These are phyloP conservation scores for Neonectria faginata DNA, from an alignment of 2,329 filamentous ascomycete genomes.

Conservation along the genomic window DNA sequence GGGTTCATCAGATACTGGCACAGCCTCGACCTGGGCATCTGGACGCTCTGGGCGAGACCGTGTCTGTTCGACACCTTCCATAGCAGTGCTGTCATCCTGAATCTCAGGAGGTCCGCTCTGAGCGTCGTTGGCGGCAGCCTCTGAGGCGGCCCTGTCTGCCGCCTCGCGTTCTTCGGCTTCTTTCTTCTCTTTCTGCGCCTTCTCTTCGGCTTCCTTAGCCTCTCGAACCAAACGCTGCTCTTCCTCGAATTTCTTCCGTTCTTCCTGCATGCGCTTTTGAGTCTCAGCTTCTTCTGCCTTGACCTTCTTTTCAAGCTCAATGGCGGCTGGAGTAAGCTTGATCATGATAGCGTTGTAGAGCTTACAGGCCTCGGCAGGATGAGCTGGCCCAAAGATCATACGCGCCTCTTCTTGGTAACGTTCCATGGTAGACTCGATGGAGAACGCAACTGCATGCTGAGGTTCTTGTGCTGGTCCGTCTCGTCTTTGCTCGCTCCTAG, in stretches of 20 bases:
- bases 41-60: slow-evolving; percentile 49
- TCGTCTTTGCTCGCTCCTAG: slow-evolving; percentile 61
- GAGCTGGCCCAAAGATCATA: slow-evolving; percentile 80
- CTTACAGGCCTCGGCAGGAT: slow-evolving; percentile 73
- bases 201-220: slow-evolving; percentile 78
- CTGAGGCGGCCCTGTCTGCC: slow-evolving; percentile 66
- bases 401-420: slow-evolving; percentile 93
- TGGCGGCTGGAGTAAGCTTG: slow-evolving; percentile 83
- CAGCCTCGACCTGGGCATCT: slow-evolving; percentile 42
- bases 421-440: slow-evolving; percentile 74
- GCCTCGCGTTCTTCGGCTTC: slow-evolving; percentile 78
- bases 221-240: slow-evolving; percentile 75
- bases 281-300: slow-evolving; percentile 70
- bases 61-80: slow-evolving; percentile 81
- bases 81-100: slow-evolving; percentile 58
- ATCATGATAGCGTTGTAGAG: slow-evolving; percentile 77
- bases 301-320: slow-evolving; percentile 80
- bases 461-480: slow-evolving; percentile 68
- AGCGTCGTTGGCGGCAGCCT: slow-evolving; percentile 54
- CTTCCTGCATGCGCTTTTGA: slow-evolving; percentile 64
- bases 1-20: slow-evolving; percentile 43
- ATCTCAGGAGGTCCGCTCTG: slow-evolving; percentile 20
- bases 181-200: slow-evolving; percentile 72
- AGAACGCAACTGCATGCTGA: slow-evolving; percentile 81
- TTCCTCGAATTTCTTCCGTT: slow-evolving; percentile 71